Percentiles rank a stretch among this genome's conserved stretches.
These are phyloP conservation scores for Coccinonectria pachysandricola DNA, from an alignment of 2,329 filamentous ascomycete species.

Conservation along the genomic window DNA sequence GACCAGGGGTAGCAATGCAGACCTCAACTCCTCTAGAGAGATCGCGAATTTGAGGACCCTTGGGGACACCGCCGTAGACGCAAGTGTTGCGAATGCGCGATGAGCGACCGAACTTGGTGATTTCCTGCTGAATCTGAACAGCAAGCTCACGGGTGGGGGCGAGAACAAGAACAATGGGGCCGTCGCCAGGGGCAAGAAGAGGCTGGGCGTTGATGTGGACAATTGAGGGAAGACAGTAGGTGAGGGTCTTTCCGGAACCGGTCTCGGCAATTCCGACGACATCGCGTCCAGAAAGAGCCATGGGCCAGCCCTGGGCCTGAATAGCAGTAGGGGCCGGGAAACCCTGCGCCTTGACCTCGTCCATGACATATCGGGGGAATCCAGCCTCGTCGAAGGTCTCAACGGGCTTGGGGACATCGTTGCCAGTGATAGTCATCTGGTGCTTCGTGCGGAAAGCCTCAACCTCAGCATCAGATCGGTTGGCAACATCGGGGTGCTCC, in stretches of 20 bases:
- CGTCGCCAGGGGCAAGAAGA: conserved; percentile 86
- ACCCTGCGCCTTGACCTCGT: conserved; percentile 95
- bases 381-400: conserved; percentile 96
- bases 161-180: conserved; percentile 90
- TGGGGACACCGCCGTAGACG: conserved; percentile 97
- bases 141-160: conserved; percentile 96
- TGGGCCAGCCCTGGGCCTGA: conserved; percentile 97
- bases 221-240: conserved; percentile 94
- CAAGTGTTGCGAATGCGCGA: conserved; percentile 98
- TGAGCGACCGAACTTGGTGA: conserved; percentile 96
- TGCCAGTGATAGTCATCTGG: conserved; percentile 73
- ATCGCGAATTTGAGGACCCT: conserved; percentile 93
- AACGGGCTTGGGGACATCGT: conserved; percentile 80
- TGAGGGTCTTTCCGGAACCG: conserved; percentile 96
- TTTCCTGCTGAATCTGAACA: conserved; percentile 97
- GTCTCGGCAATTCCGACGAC: conserved; percentile 99
- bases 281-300: conserved; percentile 95
- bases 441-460: conserved; percentile 79
- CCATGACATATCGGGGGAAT: conserved; percentile 95
- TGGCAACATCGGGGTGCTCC: conserved; percentile 71
- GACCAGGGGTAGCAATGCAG: conserved; percentile 94
- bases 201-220: conserved; percentile 99
- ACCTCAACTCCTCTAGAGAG: conserved; percentile 93
- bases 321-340: conserved; percentile 91
- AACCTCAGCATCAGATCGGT: conserved; percentile 67